Percentiles rank a stretch among this genome's conserved stretches.
Evolutionary conservation across 1,284 basidiomycete genomes (phyloP).

Genomic region (Malassezia equina): DNA sequence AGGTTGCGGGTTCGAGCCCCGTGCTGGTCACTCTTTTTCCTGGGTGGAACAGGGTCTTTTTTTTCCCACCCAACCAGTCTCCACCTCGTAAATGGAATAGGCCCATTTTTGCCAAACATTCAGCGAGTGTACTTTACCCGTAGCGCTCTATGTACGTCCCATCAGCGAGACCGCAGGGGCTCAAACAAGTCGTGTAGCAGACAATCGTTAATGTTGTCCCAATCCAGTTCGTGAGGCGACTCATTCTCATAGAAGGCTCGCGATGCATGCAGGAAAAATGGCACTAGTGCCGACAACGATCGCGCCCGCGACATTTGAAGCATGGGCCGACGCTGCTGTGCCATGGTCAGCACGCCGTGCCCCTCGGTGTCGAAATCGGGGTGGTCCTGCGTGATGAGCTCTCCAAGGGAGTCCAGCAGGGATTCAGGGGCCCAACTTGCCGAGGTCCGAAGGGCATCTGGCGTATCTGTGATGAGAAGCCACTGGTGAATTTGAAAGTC

Average conservation of each 20-base stretch:
- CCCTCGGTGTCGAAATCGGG: neutral
- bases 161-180: neutral
- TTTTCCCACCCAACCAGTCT: neutral
- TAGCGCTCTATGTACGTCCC: too few relatives aligned
- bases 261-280: conserved; percentile 17
- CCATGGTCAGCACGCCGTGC: neutral
- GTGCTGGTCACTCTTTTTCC: conserved; percentile 21
- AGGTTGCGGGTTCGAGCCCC: conserved; percentile 26
- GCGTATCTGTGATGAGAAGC: conserved; percentile 96
- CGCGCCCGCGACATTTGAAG: conserved; percentile 2
- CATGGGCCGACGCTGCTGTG: neutral
- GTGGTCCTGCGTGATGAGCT: neutral
- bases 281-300: conserved; percentile 5
- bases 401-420: conserved; percentile 60
- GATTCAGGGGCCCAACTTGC: conserved; percentile 73
- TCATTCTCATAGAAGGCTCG: conserved; percentile 7
- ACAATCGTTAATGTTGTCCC: conserved; percentile 22
- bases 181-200: conserved; percentile 31
- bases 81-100: neutral
- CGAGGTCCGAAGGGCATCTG: conserved; percentile 81
- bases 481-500: conserved; percentile 99
- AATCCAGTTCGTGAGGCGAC: conserved; percentile 1
- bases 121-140: too few relatives aligned
- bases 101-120: too few relatives aligned
- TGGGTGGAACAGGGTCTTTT: neutral